Base-by-base conservation (phyloP, 225 moss, liverwort and hornwort species). In the Straminergon stramineum region DNA sequence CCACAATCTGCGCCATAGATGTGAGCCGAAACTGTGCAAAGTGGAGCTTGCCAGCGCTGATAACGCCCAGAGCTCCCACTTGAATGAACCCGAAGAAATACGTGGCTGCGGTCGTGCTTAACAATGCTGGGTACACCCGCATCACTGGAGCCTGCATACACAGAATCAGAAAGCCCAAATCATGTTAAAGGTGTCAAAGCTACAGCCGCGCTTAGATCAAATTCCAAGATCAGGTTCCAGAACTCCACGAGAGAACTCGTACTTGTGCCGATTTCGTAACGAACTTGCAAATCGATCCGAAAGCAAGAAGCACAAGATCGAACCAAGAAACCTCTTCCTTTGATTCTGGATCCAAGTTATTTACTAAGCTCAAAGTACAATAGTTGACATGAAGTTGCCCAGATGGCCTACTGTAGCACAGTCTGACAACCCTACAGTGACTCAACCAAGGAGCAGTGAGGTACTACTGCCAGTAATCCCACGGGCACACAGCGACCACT, bases 51-150 rank as follows among this genome's bases (percentile, higher is more conserved):
- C 94, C 93, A 61, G 91, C 92, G 55, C 90, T 89, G 39, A 93
- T 39, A n/a, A 92, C 95, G 20, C 93, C 95, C 28, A 94, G 43
- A 2, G 89, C 31, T 18, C 92, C 94, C 57, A 94, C 91, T 92
- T 95, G 95, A 87, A 95, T 95, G 70, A 95, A 95, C 8, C 95
- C 95, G 71, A 94, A 95, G 90, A 95, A 91, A 70, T 93, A 93
- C 15, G 94, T 93, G 34, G 84, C 89, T 11, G 93, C 92, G 14
- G 93, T 94, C 92, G 93, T 89, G 37, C 91, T 90, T 11, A 94
- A 87, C n/a, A 93, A 91, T 11, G 94, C 95, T n/a, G 95, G 95
- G 81, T 92, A 95, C 52, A 68, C 92, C 74, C 89, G 87, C 91
- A 95, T 41, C 65, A 95, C 89, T 61, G 94, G 93, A 85, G 92